Evolutionary conservation across 129 eudicot species (phyloP), one percentile per base, ranked within the genome.

Genomic region (Pittosporum tobira): DNA sequence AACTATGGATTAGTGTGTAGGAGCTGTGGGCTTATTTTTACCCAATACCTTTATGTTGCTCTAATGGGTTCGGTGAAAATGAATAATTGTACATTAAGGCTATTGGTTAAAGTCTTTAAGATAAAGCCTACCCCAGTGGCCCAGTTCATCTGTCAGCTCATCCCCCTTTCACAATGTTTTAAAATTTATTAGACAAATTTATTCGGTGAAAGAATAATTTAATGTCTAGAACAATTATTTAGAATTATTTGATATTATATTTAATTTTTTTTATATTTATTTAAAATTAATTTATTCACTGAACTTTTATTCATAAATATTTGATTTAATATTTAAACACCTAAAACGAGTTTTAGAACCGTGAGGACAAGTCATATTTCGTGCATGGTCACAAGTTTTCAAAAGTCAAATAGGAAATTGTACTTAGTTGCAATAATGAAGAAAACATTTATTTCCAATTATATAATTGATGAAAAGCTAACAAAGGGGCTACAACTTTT

Each of bases 101-200:
- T 1, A 53, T 53, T 31, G 8, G 37, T 3, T 31, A 31, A n/a
- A n/a, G n/a, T n/a, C n/a, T n/a, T n/a, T n/a, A 10, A 31, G 42
- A 53, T 53, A 53, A 53, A 28, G 40, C 19, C 7, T 40, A 54
- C 59, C 59, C 59, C 42, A n/a, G 13, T 40, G 29, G 42, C 59
- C 59, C 42, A n/a, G 13, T 29, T 53, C 16, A 7, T 3, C 5
- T 29, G 42, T 54, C 59, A n/a, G n/a, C n/a, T n/a, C n/a, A n/a
- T n/a, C 28, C 1, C 19, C 4, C 37, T 2, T 1, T 5, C 10
- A 5, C 8, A 51, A n/a, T n/a, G n/a, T n/a, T n/a, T n/a, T n/a
- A n/a, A n/a, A n/a, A n/a, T n/a, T n/a, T n/a, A n/a, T n/a, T n/a
- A n/a, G n/a, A n/a, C n/a, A n/a, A n/a, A n/a, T n/a, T n/a, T n/a